Evolutionary conservation across 2,329 filamentous ascomycete species (phyloP).

Genomic region (Pyrenophora graminea): DNA sequence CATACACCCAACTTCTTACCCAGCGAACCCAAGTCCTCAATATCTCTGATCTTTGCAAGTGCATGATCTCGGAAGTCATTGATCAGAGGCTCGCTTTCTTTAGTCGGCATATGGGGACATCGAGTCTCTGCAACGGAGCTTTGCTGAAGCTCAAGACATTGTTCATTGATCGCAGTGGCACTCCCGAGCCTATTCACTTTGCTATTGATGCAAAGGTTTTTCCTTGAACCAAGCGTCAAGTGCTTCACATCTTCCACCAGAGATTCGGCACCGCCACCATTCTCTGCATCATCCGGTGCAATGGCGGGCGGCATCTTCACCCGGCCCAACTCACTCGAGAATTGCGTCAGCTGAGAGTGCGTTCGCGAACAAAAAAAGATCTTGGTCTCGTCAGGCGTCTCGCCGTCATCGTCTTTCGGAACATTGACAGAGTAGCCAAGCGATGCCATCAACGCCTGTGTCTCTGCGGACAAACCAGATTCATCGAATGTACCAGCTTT

Average conservation of each 20-base stretch:
- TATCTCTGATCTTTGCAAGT: constrained; percentile 84
- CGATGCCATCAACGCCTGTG: constrained; percentile 72
- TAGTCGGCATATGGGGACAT: constrained; percentile 78
- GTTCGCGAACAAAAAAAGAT: constrained; percentile 93
- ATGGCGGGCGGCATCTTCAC: constrained; percentile 77
- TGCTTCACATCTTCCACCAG: constrained; percentile 72
- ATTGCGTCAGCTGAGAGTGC: constrained; percentile 88
- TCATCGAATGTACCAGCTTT: constrained; percentile 32
- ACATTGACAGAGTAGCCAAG: constrained; percentile 44
- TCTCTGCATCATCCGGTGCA: constrained; percentile 24
- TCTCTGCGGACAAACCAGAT: constrained; percentile 71
- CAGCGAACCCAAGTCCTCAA: constrained; percentile 82
- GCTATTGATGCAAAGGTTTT: constrained; percentile 87
- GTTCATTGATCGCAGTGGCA: constrained; percentile 86
- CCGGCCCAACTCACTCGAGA: constrained; percentile 78
- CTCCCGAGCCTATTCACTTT: constrained; percentile 71
- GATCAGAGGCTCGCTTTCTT: constrained; percentile 71
- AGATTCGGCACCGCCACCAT: constrained; percentile 21
- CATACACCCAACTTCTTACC: constrained; percentile 82
- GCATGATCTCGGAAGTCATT: constrained; percentile 84
- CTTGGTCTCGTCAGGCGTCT: constrained; percentile 70
- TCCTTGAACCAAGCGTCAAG: constrained; percentile 80
- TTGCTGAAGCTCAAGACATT: constrained; percentile 88
- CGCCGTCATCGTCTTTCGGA: constrained; percentile 52
- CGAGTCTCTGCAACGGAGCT: constrained; percentile 64